phyloP scores from a whole-genome alignment of 1,284 basidiomycete genomes.

The Ceratobasidium sp. region DNA sequence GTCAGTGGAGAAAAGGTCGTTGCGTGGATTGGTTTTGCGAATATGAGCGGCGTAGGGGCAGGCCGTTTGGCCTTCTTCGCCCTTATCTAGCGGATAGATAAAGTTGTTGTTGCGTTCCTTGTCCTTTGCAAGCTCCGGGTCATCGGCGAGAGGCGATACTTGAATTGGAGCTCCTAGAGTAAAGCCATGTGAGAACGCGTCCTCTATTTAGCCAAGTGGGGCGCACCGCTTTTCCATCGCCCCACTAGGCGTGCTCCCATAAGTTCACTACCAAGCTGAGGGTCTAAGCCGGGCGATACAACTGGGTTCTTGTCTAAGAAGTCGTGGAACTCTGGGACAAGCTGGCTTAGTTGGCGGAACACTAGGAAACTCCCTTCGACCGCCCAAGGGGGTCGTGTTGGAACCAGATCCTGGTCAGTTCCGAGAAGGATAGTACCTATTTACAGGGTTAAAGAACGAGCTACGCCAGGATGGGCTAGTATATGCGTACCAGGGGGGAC shows the following conservation, averaged over 20 bases:
- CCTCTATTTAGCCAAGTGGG: neutral
- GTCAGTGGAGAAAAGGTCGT: neutral
- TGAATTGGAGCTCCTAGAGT: conserved; percentile 19
- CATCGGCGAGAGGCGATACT: neutral
- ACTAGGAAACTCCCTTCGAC: conserved; percentile 50
- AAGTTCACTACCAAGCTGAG: conserved; percentile 11
- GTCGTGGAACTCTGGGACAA: conserved; percentile 52
- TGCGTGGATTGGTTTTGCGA: conserved; percentile 37
- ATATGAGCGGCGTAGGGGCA: conserved; percentile 34
- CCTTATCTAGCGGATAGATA: neutral
- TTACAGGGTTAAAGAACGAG: neutral
- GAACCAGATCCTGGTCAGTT: neutral
- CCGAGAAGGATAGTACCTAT: neutral
- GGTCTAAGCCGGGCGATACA: conserved; percentile 1
- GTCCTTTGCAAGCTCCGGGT: conserved; percentile 3
- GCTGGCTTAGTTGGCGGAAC: conserved; percentile 51
- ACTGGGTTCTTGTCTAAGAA: conserved; percentile 44
- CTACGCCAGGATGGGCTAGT: too few species aligned
- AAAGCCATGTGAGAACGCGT: neutral
- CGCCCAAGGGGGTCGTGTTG: conserved; percentile 46
- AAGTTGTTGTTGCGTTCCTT: conserved; percentile 16
- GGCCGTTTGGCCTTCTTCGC: neutral
- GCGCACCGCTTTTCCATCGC: conserved; percentile 47
- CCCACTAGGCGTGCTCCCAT: conserved; percentile 51
- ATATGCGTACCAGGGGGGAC: neutral